A percentile compares a stretch with the other conserved stretches of the same genome.
Conservation (phyloP, 108 stramenopile genomes). For the Cylindrotheca fusiformis region DNA sequence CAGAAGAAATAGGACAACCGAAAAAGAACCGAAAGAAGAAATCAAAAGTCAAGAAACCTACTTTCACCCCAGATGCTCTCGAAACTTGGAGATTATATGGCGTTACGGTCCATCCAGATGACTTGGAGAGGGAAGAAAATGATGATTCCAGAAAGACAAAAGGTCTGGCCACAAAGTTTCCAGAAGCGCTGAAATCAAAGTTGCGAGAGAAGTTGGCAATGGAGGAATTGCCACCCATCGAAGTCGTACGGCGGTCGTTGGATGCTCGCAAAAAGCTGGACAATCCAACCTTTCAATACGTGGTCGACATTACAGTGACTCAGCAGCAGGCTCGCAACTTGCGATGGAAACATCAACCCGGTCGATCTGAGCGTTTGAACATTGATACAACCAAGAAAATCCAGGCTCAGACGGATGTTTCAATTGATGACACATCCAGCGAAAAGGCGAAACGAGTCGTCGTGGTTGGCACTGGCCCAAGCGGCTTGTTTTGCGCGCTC, state of each 20-base stretch:
- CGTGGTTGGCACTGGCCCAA: slow-evolving; percentile 84
- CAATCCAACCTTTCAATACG: slow-evolving; percentile 64
- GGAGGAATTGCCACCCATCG: slow-evolving; percentile 10
- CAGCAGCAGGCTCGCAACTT: not conserved
- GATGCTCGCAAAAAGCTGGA: slow-evolving; percentile 66
- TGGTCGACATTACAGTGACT: slow-evolving; percentile 49
- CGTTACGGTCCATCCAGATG: slow-evolving; percentile 67
- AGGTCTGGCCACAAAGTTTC: not conserved
- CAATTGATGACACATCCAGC: not conserved
- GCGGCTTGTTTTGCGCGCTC: slow-evolving; percentile 91
- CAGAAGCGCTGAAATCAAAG: slow-evolving; percentile 3
- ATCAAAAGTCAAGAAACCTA: not conserved
- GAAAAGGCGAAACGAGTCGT: slow-evolving; percentile 42
- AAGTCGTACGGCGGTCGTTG: slow-evolving; percentile 73
- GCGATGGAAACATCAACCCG: slow-evolving; percentile 7
- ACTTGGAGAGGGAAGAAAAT: slow-evolving; percentile 18
- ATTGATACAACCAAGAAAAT: slow-evolving; percentile 2
- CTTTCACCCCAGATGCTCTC: not conserved
- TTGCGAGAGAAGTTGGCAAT: slow-evolving; percentile 1
- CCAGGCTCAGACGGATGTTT: not conserved
- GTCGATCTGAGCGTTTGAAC: slow-evolving; percentile 15
- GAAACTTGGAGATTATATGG: slow-evolving; percentile 75
- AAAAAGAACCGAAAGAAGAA: not conserved
- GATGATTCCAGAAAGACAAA: not conserved
- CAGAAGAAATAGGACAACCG: too few relatives aligned